Evolutionary conservation across 139 green algal species (phyloP), one percentile per base, ranked within the genome.

Genomic region (Astrephomene gubernaculifera): DNA sequence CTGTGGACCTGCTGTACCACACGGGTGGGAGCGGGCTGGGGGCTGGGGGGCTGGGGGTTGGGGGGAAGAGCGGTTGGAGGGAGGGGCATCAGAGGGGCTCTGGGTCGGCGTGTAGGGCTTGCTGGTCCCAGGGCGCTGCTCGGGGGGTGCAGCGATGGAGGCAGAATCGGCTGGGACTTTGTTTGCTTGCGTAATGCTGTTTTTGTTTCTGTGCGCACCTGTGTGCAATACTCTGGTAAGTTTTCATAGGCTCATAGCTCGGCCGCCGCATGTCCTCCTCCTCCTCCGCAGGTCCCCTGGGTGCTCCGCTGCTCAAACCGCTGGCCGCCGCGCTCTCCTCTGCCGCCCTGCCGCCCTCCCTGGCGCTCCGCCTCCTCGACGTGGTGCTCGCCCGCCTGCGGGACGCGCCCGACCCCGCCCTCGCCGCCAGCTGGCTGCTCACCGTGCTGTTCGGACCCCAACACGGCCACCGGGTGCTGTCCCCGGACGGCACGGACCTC

Each of bases 1-100:
- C 78, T 19, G 79, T 89, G 43, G 88, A 91, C 57, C 43, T 87
- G 25, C 29, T 91, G 2, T 91, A 89, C 63, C 85, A 91, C 75
- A 65, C 83, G 29, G 81, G 86, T 87, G 73, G 8, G 78, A 17
- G 61, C 39, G 61, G 61, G n/a, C 29, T 29, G n/a, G 29, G 4
- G 21, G 24, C 17, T 74, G 36, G 67, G 4, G 41, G 31, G 64
- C 9, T 45, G 64, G 31, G 5, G n/a, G n/a, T n/a, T n/a, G n/a
- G n/a, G n/a, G n/a, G n/a, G n/a, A n/a, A n/a, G n/a, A n/a, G n/a
- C n/a, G n/a, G n/a, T n/a, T n/a, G n/a, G n/a, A n/a, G n/a, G n/a
- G n/a, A n/a, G n/a, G n/a, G n/a, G n/a, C n/a, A n/a, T n/a, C n/a
- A n/a, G n/a, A n/a, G n/a, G n/a, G n/a, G n/a, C n/a, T n/a, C n/a